A percentile compares a stretch with the other conserved stretches of the same genome.
These are phyloP conservation scores for Neoboletus brunneissimus DNA, from an alignment of 768 basidiomycete species.

Conservation along the genomic window DNA sequence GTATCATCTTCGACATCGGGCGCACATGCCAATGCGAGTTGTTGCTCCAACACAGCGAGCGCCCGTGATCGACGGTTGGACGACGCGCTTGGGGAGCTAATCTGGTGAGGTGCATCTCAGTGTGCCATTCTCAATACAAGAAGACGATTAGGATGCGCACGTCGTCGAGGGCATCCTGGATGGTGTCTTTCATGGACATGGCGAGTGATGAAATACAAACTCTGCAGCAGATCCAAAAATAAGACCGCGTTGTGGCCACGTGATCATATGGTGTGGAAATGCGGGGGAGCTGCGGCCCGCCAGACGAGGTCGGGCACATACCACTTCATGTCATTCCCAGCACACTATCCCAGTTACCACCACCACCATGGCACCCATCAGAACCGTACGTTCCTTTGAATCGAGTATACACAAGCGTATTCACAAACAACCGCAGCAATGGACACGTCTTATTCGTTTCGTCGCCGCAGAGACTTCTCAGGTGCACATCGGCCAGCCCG, in stretches of 20 bases:
- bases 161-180: constrained; percentile 67
- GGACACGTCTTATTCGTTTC: constrained; percentile 82
- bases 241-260: constrained; percentile 29
- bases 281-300: constrained; percentile 12
- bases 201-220: neutral
- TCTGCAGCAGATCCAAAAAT: constrained; percentile 3
- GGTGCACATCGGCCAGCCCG: constrained; percentile 76
- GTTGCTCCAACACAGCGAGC: constrained; percentile 52
- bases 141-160: constrained; percentile 38
- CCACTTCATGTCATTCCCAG: constrained; percentile 2
- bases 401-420: neutral
- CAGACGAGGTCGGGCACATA: neutral
- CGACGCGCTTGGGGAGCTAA: constrained; percentile 61
- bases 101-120: constrained; percentile 40
- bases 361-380: constrained; percentile 54
- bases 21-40: constrained; percentile 50
- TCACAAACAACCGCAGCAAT: constrained; percentile 31
- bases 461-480: constrained; percentile 70
- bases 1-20: constrained; percentile 42
- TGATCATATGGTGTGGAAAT: constrained; percentile 26
- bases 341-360: neutral
- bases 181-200: constrained; percentile 40
- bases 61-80: constrained; percentile 50
- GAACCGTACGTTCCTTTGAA: constrained; percentile 41
- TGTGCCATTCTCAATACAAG: neutral